phyloP scores from a whole-genome alignment of 176 grass and related monocot species.

The Hyparrhenia diplandra region DNA sequence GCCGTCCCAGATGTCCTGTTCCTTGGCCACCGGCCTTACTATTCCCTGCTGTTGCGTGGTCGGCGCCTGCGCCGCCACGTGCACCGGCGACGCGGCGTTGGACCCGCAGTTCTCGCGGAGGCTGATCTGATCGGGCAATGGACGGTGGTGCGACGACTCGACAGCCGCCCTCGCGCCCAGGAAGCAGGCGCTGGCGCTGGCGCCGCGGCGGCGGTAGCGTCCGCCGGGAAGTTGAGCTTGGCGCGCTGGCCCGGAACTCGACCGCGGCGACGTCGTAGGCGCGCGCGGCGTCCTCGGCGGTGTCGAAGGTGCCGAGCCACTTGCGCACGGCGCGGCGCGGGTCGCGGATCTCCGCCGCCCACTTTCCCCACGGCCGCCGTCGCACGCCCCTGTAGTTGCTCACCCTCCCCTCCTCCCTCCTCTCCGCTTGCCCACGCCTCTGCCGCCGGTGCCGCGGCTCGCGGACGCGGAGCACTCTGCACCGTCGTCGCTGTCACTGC shows the following conservation, averaged over 20 bases:
- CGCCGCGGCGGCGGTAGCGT: neutral
- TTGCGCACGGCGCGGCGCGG: conserved; percentile 65
- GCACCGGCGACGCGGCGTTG: conserved; percentile 13
- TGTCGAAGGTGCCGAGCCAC: conserved; percentile 92
- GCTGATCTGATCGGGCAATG: neutral
- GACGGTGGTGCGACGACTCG: neutral
- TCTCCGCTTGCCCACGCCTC: conserved; percentile 31
- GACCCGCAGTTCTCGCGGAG: conserved; percentile 8
- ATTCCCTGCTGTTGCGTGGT: neutral
- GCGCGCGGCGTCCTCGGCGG: conserved; percentile 65
- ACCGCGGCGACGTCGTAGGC: conserved; percentile 77
- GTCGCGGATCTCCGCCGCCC: conserved; percentile 89
- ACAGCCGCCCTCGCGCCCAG: neutral
- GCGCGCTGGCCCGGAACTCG: conserved; percentile 59
- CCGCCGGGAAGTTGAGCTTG: conserved; percentile 65
- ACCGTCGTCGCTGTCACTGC: conserved; percentile 8
- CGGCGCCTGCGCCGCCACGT: neutral
- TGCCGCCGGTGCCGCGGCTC: neutral
- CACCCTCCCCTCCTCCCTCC: neutral
- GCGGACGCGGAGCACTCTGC: neutral
- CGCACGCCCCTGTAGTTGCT: conserved; percentile 70
- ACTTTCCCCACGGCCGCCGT: conserved; percentile 72
- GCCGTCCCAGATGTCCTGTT: conserved; percentile 61
- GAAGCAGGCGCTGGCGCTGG: neutral
- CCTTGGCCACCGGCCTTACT: neutral